phyloP scores from a whole-genome alignment of 371 early-diverging fungal species.

The Racocetra persica region DNA sequence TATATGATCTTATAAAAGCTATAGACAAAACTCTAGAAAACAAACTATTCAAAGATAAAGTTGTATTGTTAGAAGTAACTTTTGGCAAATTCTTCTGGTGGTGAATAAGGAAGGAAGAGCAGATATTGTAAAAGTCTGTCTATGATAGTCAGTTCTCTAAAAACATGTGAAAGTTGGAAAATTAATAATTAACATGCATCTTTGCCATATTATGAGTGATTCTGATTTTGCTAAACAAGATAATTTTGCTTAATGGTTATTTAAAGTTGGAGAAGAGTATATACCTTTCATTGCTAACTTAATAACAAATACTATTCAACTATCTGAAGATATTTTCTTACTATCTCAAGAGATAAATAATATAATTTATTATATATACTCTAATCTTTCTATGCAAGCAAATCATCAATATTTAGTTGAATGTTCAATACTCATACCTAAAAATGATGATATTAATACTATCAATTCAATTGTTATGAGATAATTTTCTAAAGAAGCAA shows the following conservation, averaged over 20 bases:
- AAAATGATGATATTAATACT: background rate
- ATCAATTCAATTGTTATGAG: background rate
- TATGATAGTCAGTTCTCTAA: background rate
- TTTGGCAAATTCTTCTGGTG: constrained; percentile 40
- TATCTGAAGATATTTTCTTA: background rate
- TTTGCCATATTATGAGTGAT: background rate
- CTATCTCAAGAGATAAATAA: background rate
- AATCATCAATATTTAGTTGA: background rate
- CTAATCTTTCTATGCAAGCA: background rate
- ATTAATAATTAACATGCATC: constrained; percentile 10
- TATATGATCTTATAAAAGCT: constrained; percentile 46
- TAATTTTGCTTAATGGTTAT: background rate
- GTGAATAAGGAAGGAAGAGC: background rate
- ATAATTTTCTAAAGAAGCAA: background rate
- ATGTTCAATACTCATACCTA: background rate
- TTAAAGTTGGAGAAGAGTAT: background rate
- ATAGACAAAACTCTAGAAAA: constrained; percentile 2
- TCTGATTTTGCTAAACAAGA: too few relatives aligned
- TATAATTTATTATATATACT: background rate
- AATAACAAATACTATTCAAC: background rate
- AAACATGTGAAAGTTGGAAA: constrained; percentile 5
- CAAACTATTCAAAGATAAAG: constrained; percentile 3
- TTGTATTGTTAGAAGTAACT: constrained; percentile 45
- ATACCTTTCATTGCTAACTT: background rate
- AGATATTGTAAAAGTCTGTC: constrained; percentile 4